A percentile compares a stretch with the other conserved stretches of the same genome.
Evolutionary conservation across 225 moss, liverwort and hornwort genomes (phyloP).

Genomic region (Sphagnum tenellum): DNA sequence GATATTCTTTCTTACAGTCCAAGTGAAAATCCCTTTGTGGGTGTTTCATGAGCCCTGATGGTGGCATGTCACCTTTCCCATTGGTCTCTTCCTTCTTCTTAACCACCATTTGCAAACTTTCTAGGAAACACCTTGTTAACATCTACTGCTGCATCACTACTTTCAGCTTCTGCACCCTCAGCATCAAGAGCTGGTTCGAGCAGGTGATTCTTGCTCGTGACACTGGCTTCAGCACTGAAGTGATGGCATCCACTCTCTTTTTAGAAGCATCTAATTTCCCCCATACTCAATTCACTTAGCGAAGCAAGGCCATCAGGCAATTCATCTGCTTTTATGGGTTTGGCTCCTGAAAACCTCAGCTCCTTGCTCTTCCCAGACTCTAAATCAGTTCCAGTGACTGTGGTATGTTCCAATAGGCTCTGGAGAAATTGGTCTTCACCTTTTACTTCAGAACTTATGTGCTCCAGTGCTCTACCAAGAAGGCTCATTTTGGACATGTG

Average conservation of each 20-base stretch:
- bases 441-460: too few species aligned
- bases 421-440: too few species aligned
- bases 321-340: too few species aligned
- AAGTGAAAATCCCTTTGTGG: conserved; percentile 6
- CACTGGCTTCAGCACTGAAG: too few species aligned
- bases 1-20: conserved; percentile 41
- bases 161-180: not conserved
- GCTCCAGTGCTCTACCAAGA: too few species aligned
- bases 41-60: conserved; percentile 23
- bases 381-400: too few species aligned
- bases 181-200: not conserved
- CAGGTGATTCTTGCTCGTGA: not conserved
- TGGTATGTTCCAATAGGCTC: too few species aligned
- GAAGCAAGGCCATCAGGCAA: too few species aligned
- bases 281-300: too few species aligned
- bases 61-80: conserved; percentile 11
- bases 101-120: conserved; percentile 8
- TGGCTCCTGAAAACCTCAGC: too few species aligned
- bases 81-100: conserved; percentile 10
- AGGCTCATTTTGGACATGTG: too few species aligned
- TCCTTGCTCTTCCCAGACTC: too few species aligned
- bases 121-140: conserved; percentile 3
- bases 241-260: not conserved
- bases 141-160: not conserved
- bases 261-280: not conserved